A percentile compares a stretch with the other conserved stretches of the same genome.
phyloP scores from a whole-genome alignment of 768 basidiomycete genomes.

The Dioszegia hungarica region DNA sequence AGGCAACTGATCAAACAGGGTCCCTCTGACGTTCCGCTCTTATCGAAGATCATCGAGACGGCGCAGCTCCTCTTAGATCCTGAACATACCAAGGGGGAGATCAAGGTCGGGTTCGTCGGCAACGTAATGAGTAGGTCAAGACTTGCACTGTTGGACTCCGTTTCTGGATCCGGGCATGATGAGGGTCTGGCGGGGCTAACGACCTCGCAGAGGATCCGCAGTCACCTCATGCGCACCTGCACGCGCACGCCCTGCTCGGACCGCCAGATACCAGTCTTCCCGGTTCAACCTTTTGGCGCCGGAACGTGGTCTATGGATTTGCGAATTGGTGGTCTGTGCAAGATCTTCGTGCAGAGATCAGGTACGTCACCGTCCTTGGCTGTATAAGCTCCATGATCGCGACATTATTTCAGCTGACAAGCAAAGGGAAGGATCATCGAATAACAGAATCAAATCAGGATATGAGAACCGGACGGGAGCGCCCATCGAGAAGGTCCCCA shows the following conservation, averaged over 20 bases:
- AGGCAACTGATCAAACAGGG: constrained; percentile 15
- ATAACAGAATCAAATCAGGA: constrained; percentile 78
- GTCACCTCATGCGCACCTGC: constrained; percentile 34
- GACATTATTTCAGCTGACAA: background rate
- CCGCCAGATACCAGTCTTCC: constrained; percentile 25
- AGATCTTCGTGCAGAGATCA: constrained; percentile 40
- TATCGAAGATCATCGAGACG: constrained; percentile 30
- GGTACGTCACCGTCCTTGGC: constrained; percentile 17
- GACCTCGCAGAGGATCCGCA: constrained; percentile 28
- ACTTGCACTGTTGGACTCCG: no score
- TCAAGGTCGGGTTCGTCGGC: constrained; percentile 38
- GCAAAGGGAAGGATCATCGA: constrained; percentile 67
- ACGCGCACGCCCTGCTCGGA: constrained; percentile 35
- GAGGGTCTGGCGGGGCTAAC: no score
- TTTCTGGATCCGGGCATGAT: no score
- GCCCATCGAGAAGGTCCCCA: constrained; percentile 69
- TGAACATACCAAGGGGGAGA: constrained; percentile 14
- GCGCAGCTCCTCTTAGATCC: constrained; percentile 18
- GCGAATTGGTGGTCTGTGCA: constrained; percentile 38
- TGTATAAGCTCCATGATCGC: no score
- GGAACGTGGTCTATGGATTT: constrained; percentile 34
- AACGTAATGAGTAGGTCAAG: constrained; percentile 24
- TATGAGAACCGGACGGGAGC: constrained; percentile 57
- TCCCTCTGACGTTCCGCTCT: constrained; percentile 30
- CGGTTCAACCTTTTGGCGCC: constrained; percentile 32